A percentile compares a stretch with the other conserved stretches of the same genome.
Evolutionary conservation across 352 stramenopile species (phyloP).

Genomic region (Pseudoperonospora humuli): DNA sequence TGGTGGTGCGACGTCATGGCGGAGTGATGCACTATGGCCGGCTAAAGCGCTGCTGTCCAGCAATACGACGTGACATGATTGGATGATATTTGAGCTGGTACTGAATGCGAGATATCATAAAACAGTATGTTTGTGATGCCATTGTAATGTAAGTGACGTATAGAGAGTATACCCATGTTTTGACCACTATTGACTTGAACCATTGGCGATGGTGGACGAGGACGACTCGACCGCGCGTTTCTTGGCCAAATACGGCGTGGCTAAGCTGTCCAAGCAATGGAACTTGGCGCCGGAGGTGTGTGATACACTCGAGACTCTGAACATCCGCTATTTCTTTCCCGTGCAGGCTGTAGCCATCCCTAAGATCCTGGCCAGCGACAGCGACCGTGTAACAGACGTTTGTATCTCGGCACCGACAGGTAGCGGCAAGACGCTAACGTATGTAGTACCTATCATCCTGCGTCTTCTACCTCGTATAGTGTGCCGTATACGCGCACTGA

Average conservation of each 20-base stretch:
- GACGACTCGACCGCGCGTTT: constrained; percentile 33
- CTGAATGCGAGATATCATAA: too few species aligned
- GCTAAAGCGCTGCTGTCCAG: constrained; percentile 12
- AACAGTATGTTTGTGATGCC: too few species aligned
- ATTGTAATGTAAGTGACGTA: too few species aligned
- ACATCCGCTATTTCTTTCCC: constrained; percentile 89
- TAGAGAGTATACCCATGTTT: too few species aligned
- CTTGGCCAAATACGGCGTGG: constrained; percentile 54
- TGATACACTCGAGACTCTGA: constrained; percentile 29
- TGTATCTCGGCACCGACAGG: constrained; percentile 96
- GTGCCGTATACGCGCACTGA: constrained; percentile 88
- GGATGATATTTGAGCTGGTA: not conserved
- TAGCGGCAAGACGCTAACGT: constrained; percentile 96
- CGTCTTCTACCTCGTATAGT: constrained; percentile 73
- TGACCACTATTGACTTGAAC: constrained; percentile 1
- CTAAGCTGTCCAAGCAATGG: constrained; percentile 53
- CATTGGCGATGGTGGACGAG: constrained; percentile 18
- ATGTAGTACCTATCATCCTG: constrained; percentile 94
- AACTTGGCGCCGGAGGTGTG: constrained; percentile 35
- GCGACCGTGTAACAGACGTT: constrained; percentile 86
- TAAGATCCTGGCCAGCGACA: constrained; percentile 81
- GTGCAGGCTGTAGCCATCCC: constrained; percentile 93
- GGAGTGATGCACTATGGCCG: constrained; percentile 11
- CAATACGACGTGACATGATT: constrained; percentile 2
- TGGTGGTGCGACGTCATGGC: constrained; percentile 77